Percentiles rank a stretch among this genome's conserved stretches.
Evolutionary conservation across 176 grass and related monocot genomes (phyloP).

Genomic region (Tillandsia leiboldiana): DNA sequence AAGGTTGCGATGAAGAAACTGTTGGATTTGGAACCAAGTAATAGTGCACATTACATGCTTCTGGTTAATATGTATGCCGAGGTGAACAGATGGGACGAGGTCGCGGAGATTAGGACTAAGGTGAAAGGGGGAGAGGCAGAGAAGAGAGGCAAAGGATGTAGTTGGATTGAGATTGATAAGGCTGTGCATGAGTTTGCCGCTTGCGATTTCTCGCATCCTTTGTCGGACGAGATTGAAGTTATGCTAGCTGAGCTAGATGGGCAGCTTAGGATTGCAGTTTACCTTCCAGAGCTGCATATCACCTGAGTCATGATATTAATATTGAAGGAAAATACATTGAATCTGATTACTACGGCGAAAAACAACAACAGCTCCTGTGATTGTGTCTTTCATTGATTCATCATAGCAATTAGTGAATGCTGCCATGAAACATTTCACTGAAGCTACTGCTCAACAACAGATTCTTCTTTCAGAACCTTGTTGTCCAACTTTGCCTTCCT

Average conservation of each 20-base stretch:
- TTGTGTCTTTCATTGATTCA: no score
- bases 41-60: conserved; percentile 19
- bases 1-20: conserved; percentile 9
- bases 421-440: no score
- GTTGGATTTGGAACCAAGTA: conserved; percentile 12
- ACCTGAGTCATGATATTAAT: no score
- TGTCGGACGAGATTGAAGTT: background rate
- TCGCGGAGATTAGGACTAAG: conserved; percentile 1
- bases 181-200: conserved; percentile 14
- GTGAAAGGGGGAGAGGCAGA: conserved; percentile 12
- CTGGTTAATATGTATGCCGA: conserved; percentile 14
- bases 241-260: conserved; percentile 10
- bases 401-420: no score
- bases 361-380: no score
- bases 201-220: conserved; percentile 12
- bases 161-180: conserved; percentile 14
- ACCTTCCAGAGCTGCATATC: conserved; percentile 4
- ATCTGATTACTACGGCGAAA: no score
- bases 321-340: no score
- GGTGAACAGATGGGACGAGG: conserved; percentile 12
- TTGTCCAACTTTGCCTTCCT: no score
- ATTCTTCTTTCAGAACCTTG: no score
- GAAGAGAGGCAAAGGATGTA: conserved; percentile 15
- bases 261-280: conserved; percentile 5
- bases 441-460: no score